These are phyloP conservation scores for Stephania cephalantha DNA, from an alignment of 164 flowering plant species.

Conservation along the genomic window DNA sequence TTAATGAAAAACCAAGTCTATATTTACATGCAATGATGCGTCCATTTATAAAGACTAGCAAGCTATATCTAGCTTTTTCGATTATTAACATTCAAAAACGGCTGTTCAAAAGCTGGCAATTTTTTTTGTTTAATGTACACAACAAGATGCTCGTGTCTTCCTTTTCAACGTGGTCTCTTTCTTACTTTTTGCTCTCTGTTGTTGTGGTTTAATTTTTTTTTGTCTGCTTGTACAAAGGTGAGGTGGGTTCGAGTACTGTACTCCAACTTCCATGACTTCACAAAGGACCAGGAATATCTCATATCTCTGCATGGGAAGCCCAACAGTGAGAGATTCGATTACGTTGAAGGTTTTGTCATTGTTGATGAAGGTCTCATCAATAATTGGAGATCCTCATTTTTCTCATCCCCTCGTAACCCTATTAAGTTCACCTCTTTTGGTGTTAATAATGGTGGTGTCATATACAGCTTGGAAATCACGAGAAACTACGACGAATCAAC, in stretches of 20 bases:
- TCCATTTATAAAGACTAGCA: slow-evolving; percentile 11
- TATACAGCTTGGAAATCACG: slow-evolving; percentile 83
- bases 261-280: slow-evolving; percentile 66
- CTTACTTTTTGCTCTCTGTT: slow-evolving; percentile 7
- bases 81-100: slow-evolving; percentile 16
- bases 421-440: slow-evolving; percentile 58
- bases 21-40: slow-evolving; percentile 8
- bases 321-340: slow-evolving; percentile 53
- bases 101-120: slow-evolving; percentile 41
- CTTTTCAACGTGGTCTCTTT: slow-evolving; percentile 15
- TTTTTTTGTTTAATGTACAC: slow-evolving; percentile 11
- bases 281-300: slow-evolving; percentile 75
- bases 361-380: slow-evolving; percentile 85
- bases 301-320: slow-evolving; percentile 62
- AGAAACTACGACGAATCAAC: slow-evolving; percentile 61
- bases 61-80: slow-evolving; percentile 4
- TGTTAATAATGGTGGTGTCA: slow-evolving; percentile 41
- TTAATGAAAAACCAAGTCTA: not conserved
- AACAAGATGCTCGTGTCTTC: slow-evolving; percentile 12
- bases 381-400: slow-evolving; percentile 93
- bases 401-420: slow-evolving; percentile 68
- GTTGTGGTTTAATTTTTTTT: too few species aligned
- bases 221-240: slow-evolving; percentile 38
- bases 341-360: slow-evolving; percentile 90
- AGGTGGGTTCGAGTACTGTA: slow-evolving; percentile 87